phyloP scores from a whole-genome alignment of 257 asterid genomes.

The Rehmannia glutinosa region DNA sequence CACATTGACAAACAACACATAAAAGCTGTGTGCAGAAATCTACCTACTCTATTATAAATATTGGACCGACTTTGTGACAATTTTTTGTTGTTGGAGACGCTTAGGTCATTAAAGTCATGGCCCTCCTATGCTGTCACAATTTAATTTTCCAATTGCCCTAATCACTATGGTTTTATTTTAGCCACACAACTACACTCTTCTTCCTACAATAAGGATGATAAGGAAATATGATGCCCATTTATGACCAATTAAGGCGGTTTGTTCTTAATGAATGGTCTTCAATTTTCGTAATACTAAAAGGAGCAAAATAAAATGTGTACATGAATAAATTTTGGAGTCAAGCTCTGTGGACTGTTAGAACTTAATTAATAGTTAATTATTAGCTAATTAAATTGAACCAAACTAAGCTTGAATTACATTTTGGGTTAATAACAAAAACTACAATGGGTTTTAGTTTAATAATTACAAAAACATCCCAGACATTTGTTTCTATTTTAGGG shows the following conservation, averaged over 20 bases:
- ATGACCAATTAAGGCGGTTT: not conserved
- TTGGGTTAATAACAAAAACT: too few relatives aligned
- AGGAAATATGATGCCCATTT: not conserved
- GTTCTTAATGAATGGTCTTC: not conserved
- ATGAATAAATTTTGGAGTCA: not conserved
- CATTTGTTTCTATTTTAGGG: too few relatives aligned
- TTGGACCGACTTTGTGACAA: not conserved
- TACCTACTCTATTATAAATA: constrained; percentile 23
- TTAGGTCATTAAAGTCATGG: constrained; percentile 13
- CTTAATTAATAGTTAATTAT: too few relatives aligned
- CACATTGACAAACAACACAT: constrained; percentile 23
- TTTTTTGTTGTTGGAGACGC: constrained; percentile 7
- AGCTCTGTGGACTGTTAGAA: too few relatives aligned
- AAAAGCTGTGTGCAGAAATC: constrained; percentile 14
- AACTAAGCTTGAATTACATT: not conserved
- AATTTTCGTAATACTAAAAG: not conserved
- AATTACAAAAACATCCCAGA: too few relatives aligned
- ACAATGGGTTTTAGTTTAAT: too few relatives aligned
- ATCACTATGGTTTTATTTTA: constrained; percentile 6
- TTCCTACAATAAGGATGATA: too few relatives aligned
- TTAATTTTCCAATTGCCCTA: constrained; percentile 23
- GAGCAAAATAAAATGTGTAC: not conserved
- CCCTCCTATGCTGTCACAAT: constrained; percentile 13
- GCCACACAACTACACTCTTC: too few relatives aligned
- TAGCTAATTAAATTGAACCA: too few relatives aligned